phyloP scores from a whole-genome alignment of 1,139 yeast species.

The Hyphopichia burtonii region DNA sequence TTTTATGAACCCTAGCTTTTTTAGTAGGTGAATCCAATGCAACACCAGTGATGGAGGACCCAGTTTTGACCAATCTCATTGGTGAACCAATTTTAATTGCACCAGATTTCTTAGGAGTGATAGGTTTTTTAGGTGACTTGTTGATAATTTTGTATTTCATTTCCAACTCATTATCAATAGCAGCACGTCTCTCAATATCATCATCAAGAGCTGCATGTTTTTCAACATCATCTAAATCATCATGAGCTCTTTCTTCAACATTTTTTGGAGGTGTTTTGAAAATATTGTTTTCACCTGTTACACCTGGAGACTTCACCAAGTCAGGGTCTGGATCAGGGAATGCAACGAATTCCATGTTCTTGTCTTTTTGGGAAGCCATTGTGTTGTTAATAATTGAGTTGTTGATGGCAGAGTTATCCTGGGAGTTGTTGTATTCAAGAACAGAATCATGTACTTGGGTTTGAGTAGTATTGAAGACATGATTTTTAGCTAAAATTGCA shows the following conservation, averaged over 20 bases:
- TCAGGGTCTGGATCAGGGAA: conserved; percentile 43
- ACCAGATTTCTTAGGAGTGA: conserved; percentile 11
- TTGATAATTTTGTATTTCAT: conserved; percentile 4
- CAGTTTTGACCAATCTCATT: conserved; percentile 30
- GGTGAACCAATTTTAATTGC: conserved; percentile 47
- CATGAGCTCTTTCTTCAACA: background rate
- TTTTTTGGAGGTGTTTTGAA: conserved; percentile 29
- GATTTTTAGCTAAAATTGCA: conserved; percentile 34
- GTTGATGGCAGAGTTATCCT: conserved; percentile 1
- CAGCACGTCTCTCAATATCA: background rate
- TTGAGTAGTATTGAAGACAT: conserved; percentile 25
- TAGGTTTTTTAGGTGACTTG: conserved; percentile 5
- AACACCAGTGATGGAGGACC: conserved; percentile 28
- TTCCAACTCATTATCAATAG: conserved; percentile 9
- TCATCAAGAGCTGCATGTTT: background rate
- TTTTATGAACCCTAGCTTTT: background rate
- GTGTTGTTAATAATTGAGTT: background rate
- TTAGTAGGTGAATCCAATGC: conserved; percentile 4
- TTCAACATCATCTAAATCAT: background rate
- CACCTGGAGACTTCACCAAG: conserved; percentile 20
- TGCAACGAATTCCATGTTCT: conserved; percentile 1
- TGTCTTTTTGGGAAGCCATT: background rate
- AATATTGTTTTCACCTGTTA: conserved; percentile 11
- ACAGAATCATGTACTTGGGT: conserved; percentile 19
- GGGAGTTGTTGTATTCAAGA: conserved; percentile 11